Conservation (phyloP, 1,284 basidiomycete genomes). For the Ceratobasidium sp. region DNA sequence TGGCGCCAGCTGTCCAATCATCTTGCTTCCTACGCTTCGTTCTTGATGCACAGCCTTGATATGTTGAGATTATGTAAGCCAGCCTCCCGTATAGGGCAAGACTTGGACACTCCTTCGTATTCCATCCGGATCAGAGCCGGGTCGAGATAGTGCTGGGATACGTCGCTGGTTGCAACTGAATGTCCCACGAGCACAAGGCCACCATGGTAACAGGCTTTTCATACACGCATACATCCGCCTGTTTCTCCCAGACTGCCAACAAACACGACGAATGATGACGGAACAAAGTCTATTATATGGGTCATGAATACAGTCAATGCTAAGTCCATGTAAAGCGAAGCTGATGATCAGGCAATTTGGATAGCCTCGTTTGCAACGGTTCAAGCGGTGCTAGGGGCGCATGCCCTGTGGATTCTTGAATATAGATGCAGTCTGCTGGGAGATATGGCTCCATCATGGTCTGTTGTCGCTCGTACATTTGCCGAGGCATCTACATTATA, state of each 20-base stretch:
- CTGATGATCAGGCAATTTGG: background rate
- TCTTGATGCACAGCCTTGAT: conserved; percentile 27
- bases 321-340: background rate
- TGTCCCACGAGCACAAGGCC: no score
- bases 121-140: background rate
- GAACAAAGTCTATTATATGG: no score
- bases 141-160: background rate
- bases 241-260: background rate
- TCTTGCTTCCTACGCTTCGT: background rate
- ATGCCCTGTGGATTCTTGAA: background rate
- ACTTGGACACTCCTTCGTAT: background rate
- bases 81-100: background rate
- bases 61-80: background rate
- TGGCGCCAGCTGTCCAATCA: background rate
- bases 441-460: background rate
- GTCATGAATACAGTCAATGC: background rate
- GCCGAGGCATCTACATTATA: background rate
- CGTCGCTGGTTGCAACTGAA: background rate
- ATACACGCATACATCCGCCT: background rate
- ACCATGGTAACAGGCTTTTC: no score
- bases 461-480: background rate
- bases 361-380: background rate
- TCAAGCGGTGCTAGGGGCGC: background rate
- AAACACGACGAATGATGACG: background rate
- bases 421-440: background rate